Conservation (phyloP, 2,329 filamentous ascomycete genomes). For the Orbilia ellipsospora region DNA sequence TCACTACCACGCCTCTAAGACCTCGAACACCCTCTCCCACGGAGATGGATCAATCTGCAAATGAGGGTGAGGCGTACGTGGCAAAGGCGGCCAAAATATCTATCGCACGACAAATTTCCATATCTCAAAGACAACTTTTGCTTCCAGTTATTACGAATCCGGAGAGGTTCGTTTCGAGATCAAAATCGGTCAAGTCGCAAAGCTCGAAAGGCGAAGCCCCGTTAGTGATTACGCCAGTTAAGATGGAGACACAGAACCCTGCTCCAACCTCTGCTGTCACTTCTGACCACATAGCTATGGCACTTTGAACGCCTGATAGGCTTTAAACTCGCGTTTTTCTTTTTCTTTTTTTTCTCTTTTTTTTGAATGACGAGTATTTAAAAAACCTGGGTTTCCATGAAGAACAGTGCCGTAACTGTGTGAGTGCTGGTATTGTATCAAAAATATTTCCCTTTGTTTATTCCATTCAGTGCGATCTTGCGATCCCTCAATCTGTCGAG, state of each 20-base stretch:
- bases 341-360: too few species aligned
- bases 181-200: conserved; percentile 30
- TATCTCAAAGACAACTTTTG: conserved; percentile 72
- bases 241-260: conserved; percentile 10
- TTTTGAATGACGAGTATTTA: background rate
- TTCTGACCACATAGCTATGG: conserved; percentile 40
- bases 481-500: conserved; percentile 16
- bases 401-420: too few species aligned
- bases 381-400: too few species aligned
- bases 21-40: conserved; percentile 59
- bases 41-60: conserved; percentile 62
- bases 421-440: background rate
- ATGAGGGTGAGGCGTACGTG: conserved; percentile 64
- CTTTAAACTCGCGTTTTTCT: too few species aligned
- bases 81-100: conserved; percentile 73
- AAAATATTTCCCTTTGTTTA: background rate
- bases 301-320: conserved; percentile 12
- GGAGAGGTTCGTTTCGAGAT: conserved; percentile 56
- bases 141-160: conserved; percentile 64
- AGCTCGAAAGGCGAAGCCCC: conserved; percentile 25
- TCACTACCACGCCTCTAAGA: conserved; percentile 49
- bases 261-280: conserved; percentile 36
- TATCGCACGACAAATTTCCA: conserved; percentile 75
- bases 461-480: too few species aligned
- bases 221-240: conserved; percentile 22